A percentile compares a stretch with the other conserved stretches of the same genome.
Conservation (phyloP, 139 green algal genomes). For the Tetradesmus obliquus region DNA sequence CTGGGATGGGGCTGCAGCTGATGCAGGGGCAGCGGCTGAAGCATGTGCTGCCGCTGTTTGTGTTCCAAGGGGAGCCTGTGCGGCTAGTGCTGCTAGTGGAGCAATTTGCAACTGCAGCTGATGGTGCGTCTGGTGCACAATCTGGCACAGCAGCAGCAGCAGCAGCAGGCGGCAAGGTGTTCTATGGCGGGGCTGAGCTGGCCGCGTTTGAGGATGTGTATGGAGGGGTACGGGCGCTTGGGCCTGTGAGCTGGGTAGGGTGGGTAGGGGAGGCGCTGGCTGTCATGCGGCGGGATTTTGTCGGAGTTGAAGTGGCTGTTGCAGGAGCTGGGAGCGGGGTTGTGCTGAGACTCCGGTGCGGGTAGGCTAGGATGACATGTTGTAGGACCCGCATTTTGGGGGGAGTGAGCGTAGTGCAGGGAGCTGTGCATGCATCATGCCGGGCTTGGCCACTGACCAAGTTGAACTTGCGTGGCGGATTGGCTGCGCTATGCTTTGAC, state of each 20-base stretch:
- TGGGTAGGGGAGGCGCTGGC: background rate
- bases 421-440: no score
- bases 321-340: background rate
- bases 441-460: no score
- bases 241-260: background rate
- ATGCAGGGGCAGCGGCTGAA: background rate
- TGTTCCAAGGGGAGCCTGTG: background rate
- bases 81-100: slow-evolving; percentile 34
- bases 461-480: no score
- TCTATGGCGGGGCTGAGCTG: background rate
- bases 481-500: no score
- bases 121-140: background rate
- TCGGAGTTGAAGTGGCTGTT: background rate
- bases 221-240: background rate
- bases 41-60: slow-evolving; percentile 22
- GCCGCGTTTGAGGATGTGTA: slow-evolving; percentile 13
- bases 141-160: background rate
- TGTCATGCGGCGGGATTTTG: background rate
- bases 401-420: no score
- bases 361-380: background rate
- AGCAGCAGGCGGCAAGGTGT: background rate
- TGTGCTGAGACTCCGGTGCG: background rate
- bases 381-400: no score
- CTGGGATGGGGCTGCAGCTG: background rate
- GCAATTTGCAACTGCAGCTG: background rate